These are phyloP conservation scores for Dendrobium nobile DNA, from an alignment of 106 monocot species.

Conservation along the genomic window DNA sequence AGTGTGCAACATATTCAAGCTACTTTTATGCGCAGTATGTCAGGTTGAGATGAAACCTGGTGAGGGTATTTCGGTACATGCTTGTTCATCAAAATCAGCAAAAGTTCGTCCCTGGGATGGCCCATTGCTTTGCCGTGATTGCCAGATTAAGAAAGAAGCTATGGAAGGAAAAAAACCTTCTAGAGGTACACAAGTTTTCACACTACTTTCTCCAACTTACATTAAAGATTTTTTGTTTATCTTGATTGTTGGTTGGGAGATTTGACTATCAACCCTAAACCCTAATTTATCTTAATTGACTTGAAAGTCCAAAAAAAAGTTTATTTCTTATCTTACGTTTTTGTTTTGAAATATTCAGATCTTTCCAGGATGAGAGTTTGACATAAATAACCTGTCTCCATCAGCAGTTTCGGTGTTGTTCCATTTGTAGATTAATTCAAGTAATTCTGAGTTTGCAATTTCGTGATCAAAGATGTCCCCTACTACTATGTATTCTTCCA, in stretches of 20 bases:
- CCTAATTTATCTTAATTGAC: too few species aligned
- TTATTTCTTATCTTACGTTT: not conserved
- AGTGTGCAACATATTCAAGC: constrained; percentile 53
- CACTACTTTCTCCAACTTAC: not conserved
- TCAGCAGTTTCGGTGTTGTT: not conserved
- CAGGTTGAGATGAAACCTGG: constrained; percentile 50
- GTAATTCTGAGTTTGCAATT: not conserved
- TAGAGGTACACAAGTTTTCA: not conserved
- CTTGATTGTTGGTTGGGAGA: too few species aligned
- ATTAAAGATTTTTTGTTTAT: not conserved
- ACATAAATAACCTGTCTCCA: not conserved
- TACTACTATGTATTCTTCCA: not conserved
- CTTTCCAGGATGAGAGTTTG: not conserved
- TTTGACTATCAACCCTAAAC: too few species aligned
- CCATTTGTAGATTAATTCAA: not conserved
- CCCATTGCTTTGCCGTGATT: constrained; percentile 50
- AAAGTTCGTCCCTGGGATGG: constrained; percentile 51
- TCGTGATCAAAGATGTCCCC: not conserved
- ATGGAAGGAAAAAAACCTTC: constrained; percentile 51
- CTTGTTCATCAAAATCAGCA: constrained; percentile 18
- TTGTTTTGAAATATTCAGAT: not conserved
- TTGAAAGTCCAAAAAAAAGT: not conserved
- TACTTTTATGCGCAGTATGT: constrained; percentile 55
- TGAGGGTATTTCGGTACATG: constrained; percentile 57
- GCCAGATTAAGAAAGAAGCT: constrained; percentile 61